These are phyloP conservation scores for Scolecobasidium constrictum DNA, from an alignment of 2,329 filamentous ascomycete species.

Conservation along the genomic window DNA sequence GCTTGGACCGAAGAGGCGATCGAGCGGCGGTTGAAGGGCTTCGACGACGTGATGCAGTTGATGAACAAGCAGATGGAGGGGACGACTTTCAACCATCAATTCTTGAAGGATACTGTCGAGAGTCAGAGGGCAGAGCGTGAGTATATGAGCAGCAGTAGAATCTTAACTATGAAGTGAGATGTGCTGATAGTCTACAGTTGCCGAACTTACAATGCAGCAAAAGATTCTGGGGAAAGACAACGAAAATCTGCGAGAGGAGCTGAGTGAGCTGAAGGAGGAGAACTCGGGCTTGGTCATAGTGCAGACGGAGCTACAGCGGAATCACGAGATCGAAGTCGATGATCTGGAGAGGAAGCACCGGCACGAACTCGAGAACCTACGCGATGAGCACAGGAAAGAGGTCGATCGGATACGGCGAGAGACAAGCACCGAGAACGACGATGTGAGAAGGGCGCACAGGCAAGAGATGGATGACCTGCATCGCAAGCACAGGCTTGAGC, in stretches of 20 bases:
- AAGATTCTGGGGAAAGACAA: slow-evolving; percentile 40
- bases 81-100: slow-evolving; percentile 55
- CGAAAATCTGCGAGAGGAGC: slow-evolving; percentile 3
- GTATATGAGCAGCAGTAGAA: slow-evolving; percentile 39
- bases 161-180: slow-evolving; percentile 40
- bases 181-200: slow-evolving; percentile 42
- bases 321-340: slow-evolving; percentile 40
- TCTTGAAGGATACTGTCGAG: slow-evolving; percentile 63
- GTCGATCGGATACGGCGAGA: slow-evolving; percentile 44
- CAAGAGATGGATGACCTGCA: slow-evolving; percentile 48
- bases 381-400: slow-evolving; percentile 44
- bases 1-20: background rate
- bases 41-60: slow-evolving; percentile 63
- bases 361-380: slow-evolving; percentile 45
- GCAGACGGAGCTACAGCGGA: slow-evolving; percentile 41
- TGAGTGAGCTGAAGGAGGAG: slow-evolving; percentile 2
- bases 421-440: slow-evolving; percentile 34
- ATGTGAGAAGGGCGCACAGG: slow-evolving; percentile 30
- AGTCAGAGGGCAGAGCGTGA: slow-evolving; percentile 67
- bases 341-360: slow-evolving; percentile 42
- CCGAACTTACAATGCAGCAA: slow-evolving; percentile 55
- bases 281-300: slow-evolving; percentile 17
- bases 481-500: slow-evolving; percentile 54
- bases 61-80: slow-evolving; percentile 64
- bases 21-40: slow-evolving; percentile 61